phyloP scores from a whole-genome alignment of 108 stramenopile genomes.

The Nitzschia sp. region DNA sequence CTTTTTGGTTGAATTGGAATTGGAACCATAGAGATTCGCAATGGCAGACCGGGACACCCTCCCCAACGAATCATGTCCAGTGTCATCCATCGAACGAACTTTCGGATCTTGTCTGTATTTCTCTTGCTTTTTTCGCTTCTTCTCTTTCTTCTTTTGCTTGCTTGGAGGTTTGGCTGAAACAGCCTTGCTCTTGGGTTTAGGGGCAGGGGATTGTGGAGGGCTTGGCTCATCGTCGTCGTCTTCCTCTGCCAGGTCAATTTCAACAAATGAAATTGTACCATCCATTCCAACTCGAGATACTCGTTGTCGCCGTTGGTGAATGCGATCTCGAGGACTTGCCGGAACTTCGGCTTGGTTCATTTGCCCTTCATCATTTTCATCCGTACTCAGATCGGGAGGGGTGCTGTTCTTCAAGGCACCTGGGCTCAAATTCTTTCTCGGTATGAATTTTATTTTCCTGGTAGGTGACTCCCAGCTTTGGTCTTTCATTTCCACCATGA shows the following conservation, averaged over 20 bases:
- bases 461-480: too few species aligned
- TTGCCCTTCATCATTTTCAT: background rate
- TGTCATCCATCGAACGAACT: background rate
- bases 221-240: background rate
- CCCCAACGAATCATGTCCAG: constrained; percentile 10
- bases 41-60: constrained; percentile 8
- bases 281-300: constrained; percentile 10
- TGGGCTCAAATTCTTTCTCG: background rate
- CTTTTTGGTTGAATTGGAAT: background rate
- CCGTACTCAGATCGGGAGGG: background rate
- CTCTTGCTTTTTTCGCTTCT: constrained; percentile 5
- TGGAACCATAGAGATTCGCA: constrained; percentile 14
- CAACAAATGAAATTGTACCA: constrained; percentile 6
- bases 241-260: background rate
- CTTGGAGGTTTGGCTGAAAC: background rate
- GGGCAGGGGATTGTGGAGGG: background rate
- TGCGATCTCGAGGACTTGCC: background rate
- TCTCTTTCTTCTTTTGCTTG: constrained; percentile 3
- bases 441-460: background rate
- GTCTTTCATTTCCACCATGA: background rate
- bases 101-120: constrained; percentile 2
- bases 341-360: background rate
- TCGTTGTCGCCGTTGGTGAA: background rate
- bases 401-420: background rate
- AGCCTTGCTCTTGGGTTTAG: background rate